Base-by-base conservation (phyloP, 129 eudicot genomes). In the Smallanthus sonchifolius region DNA sequence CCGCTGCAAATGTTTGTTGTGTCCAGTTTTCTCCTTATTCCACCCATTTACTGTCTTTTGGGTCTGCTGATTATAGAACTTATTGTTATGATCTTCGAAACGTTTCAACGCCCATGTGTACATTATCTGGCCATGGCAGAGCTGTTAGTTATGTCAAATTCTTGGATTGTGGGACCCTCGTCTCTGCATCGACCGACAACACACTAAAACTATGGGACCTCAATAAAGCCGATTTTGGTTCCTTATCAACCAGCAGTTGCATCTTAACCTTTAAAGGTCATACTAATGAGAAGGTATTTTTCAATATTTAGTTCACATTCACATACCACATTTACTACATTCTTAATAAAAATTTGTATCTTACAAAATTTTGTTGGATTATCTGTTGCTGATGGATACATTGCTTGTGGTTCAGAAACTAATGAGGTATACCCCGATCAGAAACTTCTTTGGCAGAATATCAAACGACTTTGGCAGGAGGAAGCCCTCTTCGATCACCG, bases 171-270 rank as follows among this genome's bases (percentile, higher is more conserved):
- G 90, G 76, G 74, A 95, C 99, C 62, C 59, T 91, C 14, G 83
- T 91, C 65, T 85, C 99, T 66, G 99, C 99, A 57, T 95, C 99
- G 60, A 95, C 97, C 0, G 99, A 95, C 81, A 95, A 86, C 85
- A 88, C 96, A 1, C 79, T 95, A 60, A 95, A 95, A 84, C 79
- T 95, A 6, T 95, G 99, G 99, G 99, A 91, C 83, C 92, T 95
- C 24, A 88, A 77, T 54, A 88, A 83, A 82, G 79, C 97, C 24
- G 78, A 67, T 70, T 63, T 78, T 47, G 76, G 69, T 77, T 75
- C 72, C 70, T 75, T 83, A 32, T 85, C 96, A 24, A 73, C 87
- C 61, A 74, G 81, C 81, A 94, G 87, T 80, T 88, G 97, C 82
- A 78, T 65, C 70, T 87, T 68, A 85, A 91, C 96, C 80, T 84